Base-by-base conservation (phyloP, 1,284 basidiomycete genomes). In the Marasmius oreades region DNA sequence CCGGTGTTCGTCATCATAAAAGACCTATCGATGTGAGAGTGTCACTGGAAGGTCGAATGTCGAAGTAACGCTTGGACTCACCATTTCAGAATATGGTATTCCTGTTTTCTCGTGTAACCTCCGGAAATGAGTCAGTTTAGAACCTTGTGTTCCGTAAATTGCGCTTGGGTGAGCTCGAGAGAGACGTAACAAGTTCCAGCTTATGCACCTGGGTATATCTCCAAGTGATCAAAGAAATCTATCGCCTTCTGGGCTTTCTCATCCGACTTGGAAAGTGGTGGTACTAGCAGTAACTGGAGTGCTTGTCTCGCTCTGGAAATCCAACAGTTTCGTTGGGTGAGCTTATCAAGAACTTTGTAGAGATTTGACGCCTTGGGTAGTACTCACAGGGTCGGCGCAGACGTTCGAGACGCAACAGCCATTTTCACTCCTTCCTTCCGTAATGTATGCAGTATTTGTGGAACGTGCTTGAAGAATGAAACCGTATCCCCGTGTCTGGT, bases 21-120 rank as follows among this genome's bases (percentile, higher is more conserved):
- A 93, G 2, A 94, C 75, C 91, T 88, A 55, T n/a, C n/a, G n/a
- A n/a, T n/a, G 37, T 33, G 8, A 34, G 52, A 55, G 28, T 36
- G 53, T 28, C 59, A n/a, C 3, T 45, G 16, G 24, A 23, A 12
- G 23, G 5, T 10, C 43, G 20, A 14, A 24, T 4, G 22, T 8
- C 4, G 23, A 28, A 8, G 44, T 28, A 31, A n/a, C 3, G 7
- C n/a, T 22, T 8, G 39, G 7, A 61, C 77, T 14, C 51, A 89
- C 90, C 93, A 94, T 95, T 62, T 94, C 86, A 3, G 82, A 80
- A 65, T 92, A 95, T 0, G 91, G 84, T 52, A 95, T 84, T 0
- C 86, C 88, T 0, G 92, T 95, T 64, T 84, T 82, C 60, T 85
- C 74, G 67, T 92, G 88, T 46, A 95, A 68, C 55, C 80, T 77